Evolutionary conservation across 1,284 basidiomycete genomes (phyloP).

Genomic region (Heterobasidion parviporum): DNA sequence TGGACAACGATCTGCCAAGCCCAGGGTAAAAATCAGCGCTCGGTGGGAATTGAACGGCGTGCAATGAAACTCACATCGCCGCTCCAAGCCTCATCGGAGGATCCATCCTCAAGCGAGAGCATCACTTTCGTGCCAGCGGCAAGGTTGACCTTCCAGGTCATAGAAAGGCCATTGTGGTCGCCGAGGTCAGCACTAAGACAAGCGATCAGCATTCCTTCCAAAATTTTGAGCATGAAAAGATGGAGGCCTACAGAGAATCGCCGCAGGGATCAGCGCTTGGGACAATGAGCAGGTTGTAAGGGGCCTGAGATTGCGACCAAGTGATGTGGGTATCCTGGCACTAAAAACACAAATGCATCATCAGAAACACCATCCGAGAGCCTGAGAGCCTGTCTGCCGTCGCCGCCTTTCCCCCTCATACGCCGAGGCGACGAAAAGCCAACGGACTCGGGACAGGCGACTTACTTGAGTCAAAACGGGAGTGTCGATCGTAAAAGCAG

Average conservation of each 20-base stretch:
- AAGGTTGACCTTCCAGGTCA: constrained; percentile 40
- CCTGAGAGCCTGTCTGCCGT: neutral
- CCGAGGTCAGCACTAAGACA: constrained; percentile 45
- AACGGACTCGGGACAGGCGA: neutral
- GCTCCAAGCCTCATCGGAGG: constrained; percentile 58
- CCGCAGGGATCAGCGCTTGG: constrained; percentile 46
- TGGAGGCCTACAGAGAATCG: constrained; percentile 41
- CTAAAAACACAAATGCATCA: constrained; percentile 24
- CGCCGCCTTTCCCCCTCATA: neutral
- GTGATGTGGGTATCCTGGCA: constrained; percentile 43
- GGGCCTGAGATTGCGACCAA: constrained; percentile 41
- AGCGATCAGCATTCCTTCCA: constrained; percentile 14
- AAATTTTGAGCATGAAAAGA: neutral
- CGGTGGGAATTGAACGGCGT: neutral
- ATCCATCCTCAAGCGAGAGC: constrained; percentile 47
- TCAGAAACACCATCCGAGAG: neutral
- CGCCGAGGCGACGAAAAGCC: neutral
- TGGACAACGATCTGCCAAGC: constrained; percentile 45
- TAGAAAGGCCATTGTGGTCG: constrained; percentile 34
- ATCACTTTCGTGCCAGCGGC: constrained; percentile 39
- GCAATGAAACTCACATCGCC: constrained; percentile 33
- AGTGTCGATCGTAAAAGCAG: constrained; percentile 44
- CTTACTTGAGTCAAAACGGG: constrained; percentile 48
- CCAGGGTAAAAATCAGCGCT: neutral
- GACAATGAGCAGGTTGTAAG: constrained; percentile 57